Evolutionary conservation across 352 stramenopile genomes (phyloP), one percentile per base, ranked within the genome.

Genomic region (Phytopythium chamaehyphon): DNA sequence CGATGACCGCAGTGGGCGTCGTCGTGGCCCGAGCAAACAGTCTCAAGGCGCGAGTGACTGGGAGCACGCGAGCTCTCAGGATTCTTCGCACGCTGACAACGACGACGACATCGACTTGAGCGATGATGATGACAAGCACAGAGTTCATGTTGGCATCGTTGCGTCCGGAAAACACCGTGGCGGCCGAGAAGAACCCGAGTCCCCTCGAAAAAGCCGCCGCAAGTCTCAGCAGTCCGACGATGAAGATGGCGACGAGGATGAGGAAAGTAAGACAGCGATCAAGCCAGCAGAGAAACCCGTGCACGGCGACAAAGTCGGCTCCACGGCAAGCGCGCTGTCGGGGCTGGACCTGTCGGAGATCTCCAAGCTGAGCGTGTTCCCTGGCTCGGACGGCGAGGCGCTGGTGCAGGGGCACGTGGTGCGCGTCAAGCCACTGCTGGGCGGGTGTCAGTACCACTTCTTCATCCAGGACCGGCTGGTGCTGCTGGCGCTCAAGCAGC

Each of bases 361-460:
- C 47, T 97, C 56, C 42, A 97, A 81, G 85, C 89, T 83, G 55
- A 78, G 69, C 35, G 78, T 73, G 37, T 96, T 66, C 44, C 69
- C 66, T 14, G 74, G 69, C 9, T 79, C 69, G 9, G 69, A 92
- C 55, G 44, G 73, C 59, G 62, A 88, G 61, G 55, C 56, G 10
- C 47, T 83, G 0, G 43, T 81, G 7, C 65, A 84, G 56, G 70
- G 59, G 1, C 45, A 76, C 48, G 61, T 86, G 24, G 15, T 72
- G 6, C 72, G 72, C 33, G 71, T 74, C 15, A 83, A 83, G 54
- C 80, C 74, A 16, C 62, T 85, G 24, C 54, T 89, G 40, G 57
- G 69, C 18, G 69, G 76, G 18, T 69, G 73, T 6, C 73, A 85
- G 40, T 89, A 85, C 46, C 71, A 85, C 21, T 85, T 78, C 39